Base-by-base conservation (phyloP, 345 rosid genomes). In the Brassica carinata region DNA sequence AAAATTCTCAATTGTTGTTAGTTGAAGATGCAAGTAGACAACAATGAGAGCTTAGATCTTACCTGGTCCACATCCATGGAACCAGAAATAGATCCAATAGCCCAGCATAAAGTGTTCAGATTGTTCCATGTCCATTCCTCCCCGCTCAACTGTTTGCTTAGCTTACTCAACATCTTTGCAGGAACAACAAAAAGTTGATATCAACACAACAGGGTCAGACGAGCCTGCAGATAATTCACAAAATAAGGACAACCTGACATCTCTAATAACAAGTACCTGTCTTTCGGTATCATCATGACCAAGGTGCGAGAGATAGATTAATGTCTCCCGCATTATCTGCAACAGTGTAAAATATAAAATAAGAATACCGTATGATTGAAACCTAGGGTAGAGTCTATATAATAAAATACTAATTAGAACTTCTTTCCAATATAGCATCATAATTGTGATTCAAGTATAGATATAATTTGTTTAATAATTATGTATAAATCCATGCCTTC, bases 111-210 rank as follows among this genome's bases (percentile, higher is more conserved):
- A 5, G 99, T 96, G 79, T 92, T 96, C 55, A 96, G 74, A 74
- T 94, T 96, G 87, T 96, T 96, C 99, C 97, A 93, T 14, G 91
- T 78, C 96, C 97, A 96, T 81, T 96, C 99, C 85, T 96, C 98
- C 69, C 97, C 96, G 80, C 87, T 90, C 81, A 92, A 80, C 78
- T 93, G 99, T 87, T 96, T 96, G 75, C 91, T 93, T 76, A 96
- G 90, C 82, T 96, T 96, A 85, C 84, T 92, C 81, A 96, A 83
- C 99, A 96, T 96, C 99, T 96, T 77, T 55, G 59, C 58, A 77
- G 33, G 8, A 76, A 70, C 57, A 80, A 69, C 10, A 36, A 58
- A 55, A 65, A 59, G 34, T 45, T 17, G 26, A 67, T 26, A 73
- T 63, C 70, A 82, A 45, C 26, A 26, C 64, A 76, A 74, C 59